Conservation (phyloP, 805 yeast species). For the Lipomyces starkeyi region DNA sequence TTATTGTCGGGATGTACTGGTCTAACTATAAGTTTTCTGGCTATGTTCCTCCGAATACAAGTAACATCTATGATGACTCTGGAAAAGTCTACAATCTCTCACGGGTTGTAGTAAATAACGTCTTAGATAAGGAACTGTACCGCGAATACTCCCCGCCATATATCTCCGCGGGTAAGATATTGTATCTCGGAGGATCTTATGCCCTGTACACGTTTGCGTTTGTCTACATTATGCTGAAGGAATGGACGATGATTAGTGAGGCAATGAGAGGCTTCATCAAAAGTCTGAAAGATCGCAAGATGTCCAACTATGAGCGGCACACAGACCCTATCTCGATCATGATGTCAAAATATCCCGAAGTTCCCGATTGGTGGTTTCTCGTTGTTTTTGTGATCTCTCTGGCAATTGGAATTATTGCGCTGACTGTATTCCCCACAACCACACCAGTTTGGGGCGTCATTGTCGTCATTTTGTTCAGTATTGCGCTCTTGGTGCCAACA, state of each 20-base stretch:
- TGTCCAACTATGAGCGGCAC: slow-evolving; percentile 64
- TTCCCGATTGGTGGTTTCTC: slow-evolving; percentile 52
- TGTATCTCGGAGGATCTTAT: slow-evolving; percentile 46
- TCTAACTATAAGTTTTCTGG: slow-evolving; percentile 27
- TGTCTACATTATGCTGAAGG: slow-evolving; percentile 67
- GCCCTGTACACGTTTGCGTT: slow-evolving; percentile 64
- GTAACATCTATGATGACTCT: slow-evolving; percentile 20
- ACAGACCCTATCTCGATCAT: slow-evolving; percentile 39
- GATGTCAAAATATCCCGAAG: slow-evolving; percentile 64
- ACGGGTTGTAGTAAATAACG: slow-evolving; percentile 40
- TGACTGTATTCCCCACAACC: slow-evolving; percentile 45
- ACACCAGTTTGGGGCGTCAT: slow-evolving; percentile 70
- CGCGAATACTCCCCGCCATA: slow-evolving; percentile 66
- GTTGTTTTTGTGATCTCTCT: slow-evolving; percentile 53
- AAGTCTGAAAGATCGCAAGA: slow-evolving; percentile 47
- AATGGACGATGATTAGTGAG: slow-evolving; percentile 62
- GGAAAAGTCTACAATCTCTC: slow-evolving; percentile 25
- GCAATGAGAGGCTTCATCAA: slow-evolving; percentile 61
- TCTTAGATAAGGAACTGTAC: slow-evolving; percentile 56
- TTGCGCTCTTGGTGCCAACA: slow-evolving; percentile 63
- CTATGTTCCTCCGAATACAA: slow-evolving; percentile 28
- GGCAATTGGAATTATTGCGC: slow-evolving; percentile 42
- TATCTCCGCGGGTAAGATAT: slow-evolving; percentile 54
- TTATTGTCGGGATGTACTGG: slow-evolving; percentile 18
- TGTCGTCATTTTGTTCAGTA: slow-evolving; percentile 58